A percentile compares a stretch with the other conserved stretches of the same genome.
These are phyloP conservation scores for Xylariaceae sp. DNA, from an alignment of 2,329 filamentous ascomycete species.

Conservation along the genomic window DNA sequence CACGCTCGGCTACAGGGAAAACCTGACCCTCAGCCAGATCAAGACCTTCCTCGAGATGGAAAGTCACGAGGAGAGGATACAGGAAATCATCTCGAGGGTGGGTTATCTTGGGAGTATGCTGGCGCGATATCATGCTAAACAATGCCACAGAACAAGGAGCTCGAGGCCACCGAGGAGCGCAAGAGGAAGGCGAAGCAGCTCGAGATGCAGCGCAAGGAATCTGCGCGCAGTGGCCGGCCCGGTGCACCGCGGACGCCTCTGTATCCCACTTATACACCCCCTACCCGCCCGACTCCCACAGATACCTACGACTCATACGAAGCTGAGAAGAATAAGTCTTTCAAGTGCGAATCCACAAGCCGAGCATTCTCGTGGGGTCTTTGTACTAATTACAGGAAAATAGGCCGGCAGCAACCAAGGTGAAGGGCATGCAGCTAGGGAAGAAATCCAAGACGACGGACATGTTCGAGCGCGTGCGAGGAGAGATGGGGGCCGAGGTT, in stretches of 20 bases:
- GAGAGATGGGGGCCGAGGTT: slow-evolving; percentile 80
- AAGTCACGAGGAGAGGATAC: slow-evolving; percentile 96
- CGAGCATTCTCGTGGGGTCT: neutral
- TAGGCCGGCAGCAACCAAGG: slow-evolving; percentile 64
- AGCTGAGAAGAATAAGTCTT: slow-evolving; percentile 91
- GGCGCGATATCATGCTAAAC: slow-evolving; percentile 12
- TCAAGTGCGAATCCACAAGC: slow-evolving; percentile 54
- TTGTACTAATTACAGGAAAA: slow-evolving; percentile 22
- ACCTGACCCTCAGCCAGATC: slow-evolving; percentile 93
- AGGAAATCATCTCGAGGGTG: slow-evolving; percentile 93
- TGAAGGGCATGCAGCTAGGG: slow-evolving; percentile 98
- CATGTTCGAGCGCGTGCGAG: slow-evolving; percentile 93
- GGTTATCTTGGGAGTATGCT: slow-evolving; percentile 20
- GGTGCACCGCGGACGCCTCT: slow-evolving; percentile 66
- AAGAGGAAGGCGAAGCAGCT: slow-evolving; percentile 98
- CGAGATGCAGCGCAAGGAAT: slow-evolving; percentile 97
- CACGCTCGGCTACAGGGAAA: slow-evolving; percentile 91
- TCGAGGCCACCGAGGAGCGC: slow-evolving; percentile 95
- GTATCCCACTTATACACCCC: slow-evolving; percentile 85
- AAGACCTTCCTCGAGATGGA: slow-evolving; percentile 99
- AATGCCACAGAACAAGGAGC: slow-evolving; percentile 77
- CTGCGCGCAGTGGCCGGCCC: slow-evolving; percentile 67
- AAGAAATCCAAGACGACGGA: slow-evolving; percentile 98
- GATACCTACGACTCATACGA: slow-evolving; percentile 93
- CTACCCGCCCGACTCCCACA: slow-evolving; percentile 64